Conservation (phyloP, 192 early-diverging fungal species). For the Umbelopsis vinacea region DNA sequence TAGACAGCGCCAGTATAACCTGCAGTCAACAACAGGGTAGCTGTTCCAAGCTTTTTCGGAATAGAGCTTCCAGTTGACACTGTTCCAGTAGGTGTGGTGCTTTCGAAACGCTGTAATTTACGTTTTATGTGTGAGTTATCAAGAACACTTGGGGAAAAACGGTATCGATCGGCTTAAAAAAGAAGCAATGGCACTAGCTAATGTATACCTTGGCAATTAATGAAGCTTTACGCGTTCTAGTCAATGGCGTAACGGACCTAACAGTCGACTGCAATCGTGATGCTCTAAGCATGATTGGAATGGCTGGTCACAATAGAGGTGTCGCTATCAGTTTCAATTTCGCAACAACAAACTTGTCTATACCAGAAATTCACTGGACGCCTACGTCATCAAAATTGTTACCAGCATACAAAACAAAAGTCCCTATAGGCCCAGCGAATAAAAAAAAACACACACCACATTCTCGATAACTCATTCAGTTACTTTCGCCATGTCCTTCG, state of each 20-base stretch:
- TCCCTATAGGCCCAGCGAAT: no score
- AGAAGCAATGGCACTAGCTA: not conserved
- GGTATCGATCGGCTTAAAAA: not conserved
- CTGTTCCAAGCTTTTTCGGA: constrained; percentile 11
- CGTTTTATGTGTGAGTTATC: no score
- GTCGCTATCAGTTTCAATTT: constrained; percentile 22
- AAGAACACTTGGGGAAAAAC: not conserved
- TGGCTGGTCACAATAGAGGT: constrained; percentile 24
- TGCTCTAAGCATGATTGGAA: not conserved
- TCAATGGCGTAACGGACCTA: constrained; percentile 19
- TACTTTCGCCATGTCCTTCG: constrained; percentile 16
- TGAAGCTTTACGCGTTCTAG: not conserved
- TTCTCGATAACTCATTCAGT: constrained; percentile 18
- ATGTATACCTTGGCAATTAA: not conserved
- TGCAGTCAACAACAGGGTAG: constrained; percentile 37
- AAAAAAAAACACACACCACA: constrained; percentile 10
- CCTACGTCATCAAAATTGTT: constrained; percentile 18
- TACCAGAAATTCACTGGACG: not conserved
- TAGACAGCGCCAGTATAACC: constrained; percentile 57
- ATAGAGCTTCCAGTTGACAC: constrained; percentile 25
- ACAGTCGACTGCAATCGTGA: constrained; percentile 11
- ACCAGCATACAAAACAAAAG: constrained; percentile 7
- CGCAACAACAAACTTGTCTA: constrained; percentile 29
- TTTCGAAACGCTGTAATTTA: constrained; percentile 32
- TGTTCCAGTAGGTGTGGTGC: constrained; percentile 10